Evolutionary conservation across 169 alveolate genomes (phyloP), one percentile per base, ranked within the genome.

Genomic region (Plasmodium knowlesi): DNA sequence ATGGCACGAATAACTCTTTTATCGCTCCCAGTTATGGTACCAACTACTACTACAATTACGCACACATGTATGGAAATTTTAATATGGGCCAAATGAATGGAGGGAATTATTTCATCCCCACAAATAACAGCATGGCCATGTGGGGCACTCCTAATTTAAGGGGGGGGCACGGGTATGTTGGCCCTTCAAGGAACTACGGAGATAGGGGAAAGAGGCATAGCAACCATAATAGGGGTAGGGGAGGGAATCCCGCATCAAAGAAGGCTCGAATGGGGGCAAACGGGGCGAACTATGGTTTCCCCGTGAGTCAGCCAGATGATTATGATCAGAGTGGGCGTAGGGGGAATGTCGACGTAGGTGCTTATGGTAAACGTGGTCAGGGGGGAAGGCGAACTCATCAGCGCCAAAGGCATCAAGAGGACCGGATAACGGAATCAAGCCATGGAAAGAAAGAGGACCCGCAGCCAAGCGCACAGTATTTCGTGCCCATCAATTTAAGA

Each of bases 401-500:
- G 41, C n/a, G 76, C n/a, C 76, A 67, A 12, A 5, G 76, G 22
- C 37, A 67, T 25, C n/a, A 25, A 67, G 76, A 67, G 39, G 37
- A 67, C n/a, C 41, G 76, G 76, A 19, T 8, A 4, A 67, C n/a
- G 76, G 37, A 67, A 67, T 4, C n/a, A 37, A 12, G n/a, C 3
- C 76, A 67, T 50, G 25, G 61, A n/a, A 32, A 67, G n/a, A 37
- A 28, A 67, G 76, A 25, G 37, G 37, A 19, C 37, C 76, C 37
- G 8, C 74, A 19, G 76, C 37, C 39, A 25, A 67, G 5, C 30
- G 54, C 16, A 14, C 94, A 88, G 53, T 88, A 88, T 78, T 88
- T 88, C 50, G 84, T 88, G 30, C 94, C 94, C 32, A 88, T 88
- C 72, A 88, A 88, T 54, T 88, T 88, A 67, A 76, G 94, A 57